These are phyloP conservation scores for Candida piceae DNA, from an alignment of 805 yeast genomes.

Conservation along the genomic window DNA sequence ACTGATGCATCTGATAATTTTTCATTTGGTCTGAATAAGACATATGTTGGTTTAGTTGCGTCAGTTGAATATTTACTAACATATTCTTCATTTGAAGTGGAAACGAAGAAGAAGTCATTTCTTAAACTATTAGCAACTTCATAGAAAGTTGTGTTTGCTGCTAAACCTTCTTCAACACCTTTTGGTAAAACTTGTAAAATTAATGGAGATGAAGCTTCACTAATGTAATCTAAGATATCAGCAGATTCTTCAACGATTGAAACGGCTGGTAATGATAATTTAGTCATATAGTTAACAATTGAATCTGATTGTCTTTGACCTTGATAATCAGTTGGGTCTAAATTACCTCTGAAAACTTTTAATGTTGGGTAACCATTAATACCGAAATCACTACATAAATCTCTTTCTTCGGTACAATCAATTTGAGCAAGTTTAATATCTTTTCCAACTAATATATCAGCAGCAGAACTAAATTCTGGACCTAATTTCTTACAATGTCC, in stretches of 20 bases:
- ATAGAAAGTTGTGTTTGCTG: constrained; percentile 53
- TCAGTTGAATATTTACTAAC: constrained; percentile 31
- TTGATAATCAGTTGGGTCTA: constrained; percentile 56
- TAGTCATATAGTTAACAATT: constrained; percentile 72
- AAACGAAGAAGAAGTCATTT: constrained; percentile 59
- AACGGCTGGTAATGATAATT: constrained; percentile 78
- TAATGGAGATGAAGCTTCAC: constrained; percentile 42
- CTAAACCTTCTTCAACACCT: constrained; percentile 27
- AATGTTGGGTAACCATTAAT: constrained; percentile 82
- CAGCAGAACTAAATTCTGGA: constrained; percentile 74
- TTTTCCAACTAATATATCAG: constrained; percentile 54
- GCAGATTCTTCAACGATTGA: constrained; percentile 41
- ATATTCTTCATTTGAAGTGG: constrained; percentile 34
- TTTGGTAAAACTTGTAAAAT: constrained; percentile 47
- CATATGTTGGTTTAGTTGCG: constrained; percentile 34
- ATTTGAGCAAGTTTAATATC: constrained; percentile 73
- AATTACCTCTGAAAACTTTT: constrained; percentile 61
- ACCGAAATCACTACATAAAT: constrained; percentile 61
- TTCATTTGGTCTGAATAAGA: constrained; percentile 43
- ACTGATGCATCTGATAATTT: constrained; percentile 46
- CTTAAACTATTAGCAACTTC: constrained; percentile 59
- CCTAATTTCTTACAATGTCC: constrained; percentile 90
- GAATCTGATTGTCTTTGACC: constrained; percentile 84
- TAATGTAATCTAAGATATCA: constrained; percentile 46
- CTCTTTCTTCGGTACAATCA: constrained; percentile 77